Evolutionary conservation across 169 alveolate species (phyloP), one percentile per base, ranked within the genome.

Genomic region (Babesia caballi): DNA sequence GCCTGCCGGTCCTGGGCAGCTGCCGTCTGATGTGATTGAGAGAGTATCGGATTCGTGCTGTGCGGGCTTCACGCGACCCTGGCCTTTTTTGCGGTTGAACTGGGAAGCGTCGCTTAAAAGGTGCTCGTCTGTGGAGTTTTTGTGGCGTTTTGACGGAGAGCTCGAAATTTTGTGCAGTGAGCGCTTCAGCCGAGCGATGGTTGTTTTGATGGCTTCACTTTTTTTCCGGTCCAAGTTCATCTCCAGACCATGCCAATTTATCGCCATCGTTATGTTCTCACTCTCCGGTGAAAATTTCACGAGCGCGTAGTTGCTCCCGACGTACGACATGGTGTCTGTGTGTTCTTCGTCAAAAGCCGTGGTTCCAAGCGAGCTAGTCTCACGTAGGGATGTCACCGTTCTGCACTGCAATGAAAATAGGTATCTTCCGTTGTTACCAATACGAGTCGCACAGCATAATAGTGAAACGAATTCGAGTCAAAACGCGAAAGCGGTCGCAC

Each of bases 201-300:
- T 60, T 12, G 52, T 49, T 0, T 40, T 49, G 0, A 80, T 30
- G 15, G 71, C 23, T 38, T 80, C 88, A 23, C 32, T 35, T 27
- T 69, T 80, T 30, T 49, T 27, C 60, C 88, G 2, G 21, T 68
- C 77, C 76, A 80, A 23, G 28, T 69, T 80, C 25, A 80, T 46
- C 28, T 53, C 75, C 1, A 30, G 46, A 27, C 75, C 70, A 12
- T 27, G 21, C 83, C 83, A 80, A 33, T 54, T 46, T 21, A 80
- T 14, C 9, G 70, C 70, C 21, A 80, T 56, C 27, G 32, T 56
- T 28, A 80, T 19, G 17, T 69, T 80, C 21, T 54, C 69, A 27
- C 56, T 38, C 17, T 52, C 78, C 32, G 52, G 49, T 27, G 83
- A 56, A 19, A 32, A 25, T 49, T 42, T 69, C 17, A 54, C 47